Evolutionary conservation across 2,329 filamentous ascomycete species (phyloP).

Genomic region (Mollisiaceae sp.): DNA sequence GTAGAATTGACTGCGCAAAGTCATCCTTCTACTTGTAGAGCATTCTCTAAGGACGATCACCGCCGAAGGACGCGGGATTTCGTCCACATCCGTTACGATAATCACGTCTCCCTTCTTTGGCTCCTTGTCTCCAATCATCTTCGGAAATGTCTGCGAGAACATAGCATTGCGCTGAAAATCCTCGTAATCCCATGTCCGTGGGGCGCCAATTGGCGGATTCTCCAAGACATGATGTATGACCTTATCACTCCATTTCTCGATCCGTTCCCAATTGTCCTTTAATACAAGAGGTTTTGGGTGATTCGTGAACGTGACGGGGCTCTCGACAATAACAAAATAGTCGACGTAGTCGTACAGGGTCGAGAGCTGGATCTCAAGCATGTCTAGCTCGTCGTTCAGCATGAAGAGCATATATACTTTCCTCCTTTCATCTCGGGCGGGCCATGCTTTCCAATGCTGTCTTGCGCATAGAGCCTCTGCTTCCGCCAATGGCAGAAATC

Average conservation of each 20-base stretch:
- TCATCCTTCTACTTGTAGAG: conserved; percentile 42
- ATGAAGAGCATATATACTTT: conserved; percentile 67
- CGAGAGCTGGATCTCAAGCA: conserved; percentile 67
- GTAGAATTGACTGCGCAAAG: conserved; percentile 45
- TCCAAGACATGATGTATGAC: conserved; percentile 64
- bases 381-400: conserved; percentile 69
- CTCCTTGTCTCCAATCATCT: conserved; percentile 42
- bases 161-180: conserved; percentile 61
- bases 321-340: conserved; percentile 69
- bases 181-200: conserved; percentile 55
- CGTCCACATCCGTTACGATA: conserved; percentile 53
- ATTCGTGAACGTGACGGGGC: conserved; percentile 61
- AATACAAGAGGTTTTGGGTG: conserved; percentile 59
- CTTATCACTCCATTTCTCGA: conserved; percentile 60
- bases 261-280: conserved; percentile 56
- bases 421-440: conserved; percentile 38
- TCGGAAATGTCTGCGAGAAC: conserved; percentile 56
- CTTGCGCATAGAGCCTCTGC: conserved; percentile 23
- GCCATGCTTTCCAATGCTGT: conserved; percentile 27
- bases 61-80: conserved; percentile 48
- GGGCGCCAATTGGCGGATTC: conserved; percentile 48
- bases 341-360: conserved; percentile 63
- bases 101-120: conserved; percentile 48
- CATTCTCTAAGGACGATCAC: conserved; percentile 46
- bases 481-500: conserved; percentile 19